phyloP scores from a whole-genome alignment of 345 rosid genomes.

The Gossypium anomalum region DNA sequence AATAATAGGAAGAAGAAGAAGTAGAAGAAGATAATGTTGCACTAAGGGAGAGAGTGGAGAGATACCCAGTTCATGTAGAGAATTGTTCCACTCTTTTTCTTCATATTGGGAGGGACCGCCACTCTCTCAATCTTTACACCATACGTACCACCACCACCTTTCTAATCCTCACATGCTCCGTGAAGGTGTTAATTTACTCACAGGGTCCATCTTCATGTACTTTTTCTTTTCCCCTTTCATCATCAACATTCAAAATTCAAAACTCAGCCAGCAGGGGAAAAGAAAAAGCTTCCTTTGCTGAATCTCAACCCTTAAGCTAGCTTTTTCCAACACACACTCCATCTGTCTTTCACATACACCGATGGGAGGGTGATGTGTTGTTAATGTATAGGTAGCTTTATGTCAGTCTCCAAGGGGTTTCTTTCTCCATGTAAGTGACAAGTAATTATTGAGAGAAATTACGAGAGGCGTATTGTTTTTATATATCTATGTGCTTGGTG shows the following conservation, averaged over 20 bases:
- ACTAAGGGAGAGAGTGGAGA: background rate
- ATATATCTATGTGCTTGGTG: constrained; percentile 10
- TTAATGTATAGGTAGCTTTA: background rate
- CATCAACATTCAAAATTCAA: background rate
- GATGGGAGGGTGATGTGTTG: too few species aligned
- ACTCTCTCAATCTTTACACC: background rate
- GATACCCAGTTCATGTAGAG: background rate
- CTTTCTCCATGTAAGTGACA: constrained; percentile 18
- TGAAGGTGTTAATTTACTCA: background rate
- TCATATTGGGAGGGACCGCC: constrained; percentile 11
- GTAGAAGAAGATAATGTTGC: constrained; percentile 3
- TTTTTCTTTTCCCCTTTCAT: background rate
- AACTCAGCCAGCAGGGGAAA: background rate
- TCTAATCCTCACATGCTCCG: constrained; percentile 13
- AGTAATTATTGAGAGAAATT: background rate
- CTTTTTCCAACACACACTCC: background rate
- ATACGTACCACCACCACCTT: background rate
- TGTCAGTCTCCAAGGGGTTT: background rate
- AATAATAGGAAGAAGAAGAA: background rate
- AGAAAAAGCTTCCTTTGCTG: background rate
- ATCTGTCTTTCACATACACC: background rate
- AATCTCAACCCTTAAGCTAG: background rate
- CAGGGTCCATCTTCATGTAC: background rate
- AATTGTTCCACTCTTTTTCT: background rate
- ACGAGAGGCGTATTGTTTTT: background rate